Percentiles rank a stretch among this genome's conserved stretches.
Conservation (phyloP, 1,284 basidiomycete species). For the Macrocybe sp. region DNA sequence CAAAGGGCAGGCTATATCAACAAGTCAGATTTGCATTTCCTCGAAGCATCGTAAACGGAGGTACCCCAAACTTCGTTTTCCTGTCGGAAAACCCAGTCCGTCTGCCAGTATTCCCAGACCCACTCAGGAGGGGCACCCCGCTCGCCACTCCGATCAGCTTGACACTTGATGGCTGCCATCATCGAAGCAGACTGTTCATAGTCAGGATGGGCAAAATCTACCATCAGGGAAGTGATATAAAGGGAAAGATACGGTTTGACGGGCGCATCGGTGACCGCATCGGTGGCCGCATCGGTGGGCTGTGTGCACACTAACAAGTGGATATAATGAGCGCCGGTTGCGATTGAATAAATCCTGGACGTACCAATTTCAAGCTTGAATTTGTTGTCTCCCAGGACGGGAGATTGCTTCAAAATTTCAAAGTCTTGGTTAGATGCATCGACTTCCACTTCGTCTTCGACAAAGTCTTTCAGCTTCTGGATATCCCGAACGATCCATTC, state of each 20-base stretch:
- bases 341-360: conserved; percentile 11
- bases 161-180: conserved; percentile 69
- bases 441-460: conserved; percentile 33
- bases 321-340: background rate
- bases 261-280: conserved; percentile 8
- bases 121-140: conserved; percentile 64
- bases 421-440: conserved; percentile 27
- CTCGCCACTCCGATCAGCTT: conserved; percentile 55
- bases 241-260: conserved; percentile 45
- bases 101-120: conserved; percentile 68
- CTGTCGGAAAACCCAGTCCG: conserved; percentile 60
- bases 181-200: conserved; percentile 62
- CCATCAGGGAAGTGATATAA: conserved; percentile 60
- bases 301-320: conserved; percentile 22
- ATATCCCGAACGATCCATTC: conserved; percentile 63
- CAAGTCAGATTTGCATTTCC: conserved; percentile 1
- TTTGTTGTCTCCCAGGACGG: conserved; percentile 64
- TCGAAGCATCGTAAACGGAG: conserved; percentile 2
- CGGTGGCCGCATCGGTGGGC: conserved; percentile 16
- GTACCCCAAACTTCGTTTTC: conserved; percentile 71
- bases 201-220: conserved; percentile 54
- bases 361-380: conserved; percentile 67
- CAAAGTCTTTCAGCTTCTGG: conserved; percentile 46
- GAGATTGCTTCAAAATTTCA: conserved; percentile 59
- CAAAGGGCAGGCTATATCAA: conserved; percentile 51